Percentiles rank a stretch among this genome's conserved stretches.
These are phyloP conservation scores for Lachnellula cervina DNA, from an alignment of 2,329 filamentous ascomycete species.

Conservation along the genomic window DNA sequence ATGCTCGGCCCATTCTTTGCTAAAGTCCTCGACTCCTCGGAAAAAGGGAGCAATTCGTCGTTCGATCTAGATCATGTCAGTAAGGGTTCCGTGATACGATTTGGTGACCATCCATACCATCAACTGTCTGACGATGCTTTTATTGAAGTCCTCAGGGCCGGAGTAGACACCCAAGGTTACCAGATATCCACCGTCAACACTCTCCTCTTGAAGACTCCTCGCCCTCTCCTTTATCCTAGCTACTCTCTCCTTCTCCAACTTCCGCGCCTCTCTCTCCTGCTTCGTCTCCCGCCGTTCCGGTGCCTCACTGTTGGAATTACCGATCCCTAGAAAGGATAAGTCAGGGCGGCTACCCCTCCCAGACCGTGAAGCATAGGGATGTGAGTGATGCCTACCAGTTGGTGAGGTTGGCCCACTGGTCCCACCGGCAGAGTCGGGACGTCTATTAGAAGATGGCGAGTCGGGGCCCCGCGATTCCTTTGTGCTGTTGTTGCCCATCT, in stretches of 20 bases:
- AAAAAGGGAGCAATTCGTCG: constrained; percentile 90
- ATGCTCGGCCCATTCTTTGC: constrained; percentile 84
- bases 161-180: constrained; percentile 94
- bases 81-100: background rate
- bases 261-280: constrained; percentile 83
- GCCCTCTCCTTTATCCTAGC: constrained; percentile 79
- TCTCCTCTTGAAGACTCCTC: constrained; percentile 83
- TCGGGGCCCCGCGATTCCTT: constrained; percentile 28
- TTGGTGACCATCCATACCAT: constrained; percentile 57
- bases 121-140: constrained; percentile 78
- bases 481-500: constrained; percentile 31
- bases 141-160: constrained; percentile 89
- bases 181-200: constrained; percentile 89
- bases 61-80: constrained; percentile 64
- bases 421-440: constrained; percentile 15
- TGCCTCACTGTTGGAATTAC: constrained; percentile 22
- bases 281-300: constrained; percentile 71
- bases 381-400: constrained; percentile 16
- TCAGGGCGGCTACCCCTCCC: constrained; percentile 30
- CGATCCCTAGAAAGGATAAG: constrained; percentile 30
- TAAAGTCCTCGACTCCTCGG: constrained; percentile 87
- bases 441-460: constrained; percentile 16
- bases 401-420: constrained; percentile 23
- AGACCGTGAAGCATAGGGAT: constrained; percentile 23
- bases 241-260: constrained; percentile 73